These are phyloP conservation scores for Candida pseudofarinosa DNA, from an alignment of 805 yeast species.

Conservation along the genomic window DNA sequence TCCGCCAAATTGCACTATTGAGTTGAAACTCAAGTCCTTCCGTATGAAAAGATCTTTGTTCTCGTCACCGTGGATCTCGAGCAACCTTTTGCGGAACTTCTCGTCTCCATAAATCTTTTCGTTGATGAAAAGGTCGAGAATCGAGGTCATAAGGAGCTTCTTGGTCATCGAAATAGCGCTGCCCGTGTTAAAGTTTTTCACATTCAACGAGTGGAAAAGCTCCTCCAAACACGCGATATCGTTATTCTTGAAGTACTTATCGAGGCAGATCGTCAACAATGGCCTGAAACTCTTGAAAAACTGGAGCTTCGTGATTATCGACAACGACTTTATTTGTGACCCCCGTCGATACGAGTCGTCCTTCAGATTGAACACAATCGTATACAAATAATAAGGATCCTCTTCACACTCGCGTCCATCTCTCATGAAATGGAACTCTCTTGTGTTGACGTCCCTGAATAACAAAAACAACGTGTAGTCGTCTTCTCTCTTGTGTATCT, in stretches of 20 bases:
- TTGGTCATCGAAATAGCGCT: slow-evolving; percentile 27
- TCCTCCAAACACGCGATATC: slow-evolving; percentile 18
- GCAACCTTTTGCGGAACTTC: slow-evolving; percentile 29
- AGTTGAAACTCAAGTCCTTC: slow-evolving; percentile 41
- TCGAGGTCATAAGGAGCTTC: slow-evolving; percentile 37
- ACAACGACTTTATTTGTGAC: slow-evolving; percentile 53
- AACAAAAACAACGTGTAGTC: slow-evolving; percentile 57
- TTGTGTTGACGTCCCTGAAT: slow-evolving; percentile 38
- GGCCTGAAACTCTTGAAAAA: slow-evolving; percentile 60
- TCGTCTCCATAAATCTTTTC: slow-evolving; percentile 40
- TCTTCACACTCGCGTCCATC: slow-evolving; percentile 28
- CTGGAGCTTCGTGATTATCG: slow-evolving; percentile 51
- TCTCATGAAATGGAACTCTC: slow-evolving; percentile 35
- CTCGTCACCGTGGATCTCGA: slow-evolving; percentile 22
- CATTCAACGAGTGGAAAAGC: slow-evolving; percentile 30
- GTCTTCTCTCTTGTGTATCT: slow-evolving; percentile 52
- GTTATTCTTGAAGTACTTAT: slow-evolving; percentile 34
- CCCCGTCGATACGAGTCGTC: slow-evolving; percentile 51
- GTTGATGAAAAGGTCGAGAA: slow-evolving; percentile 39
- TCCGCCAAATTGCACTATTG: slow-evolving; percentile 31
- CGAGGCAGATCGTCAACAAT: slow-evolving; percentile 49
- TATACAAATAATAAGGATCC: slow-evolving; percentile 51
- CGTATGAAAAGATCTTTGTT: slow-evolving; percentile 36
- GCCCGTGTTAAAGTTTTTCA: slow-evolving; percentile 23
- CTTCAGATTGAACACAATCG: slow-evolving; percentile 48